Conservation (phyloP, 2,329 filamentous ascomycete genomes). For the Trichoderma brevicompactum region DNA sequence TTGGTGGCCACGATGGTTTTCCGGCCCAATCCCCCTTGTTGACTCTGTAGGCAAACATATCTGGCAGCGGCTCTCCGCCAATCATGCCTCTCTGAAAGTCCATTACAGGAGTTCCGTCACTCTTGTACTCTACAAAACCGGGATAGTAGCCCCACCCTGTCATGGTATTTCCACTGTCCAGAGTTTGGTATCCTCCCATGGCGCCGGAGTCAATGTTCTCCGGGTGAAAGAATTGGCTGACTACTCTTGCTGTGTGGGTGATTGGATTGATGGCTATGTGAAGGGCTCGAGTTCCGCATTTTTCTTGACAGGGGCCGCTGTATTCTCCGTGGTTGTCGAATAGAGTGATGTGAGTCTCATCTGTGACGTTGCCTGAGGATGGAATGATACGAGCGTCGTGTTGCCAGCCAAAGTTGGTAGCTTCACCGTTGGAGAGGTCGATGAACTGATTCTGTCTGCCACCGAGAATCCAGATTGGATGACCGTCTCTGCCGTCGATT, state of each 20-base stretch:
- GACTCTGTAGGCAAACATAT: conserved; percentile 22
- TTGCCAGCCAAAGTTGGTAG: conserved; percentile 19
- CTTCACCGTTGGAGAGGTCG: conserved; percentile 12
- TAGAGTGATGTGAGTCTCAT: conserved; percentile 14
- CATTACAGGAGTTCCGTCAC: conserved; percentile 6
- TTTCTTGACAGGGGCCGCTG: neutral
- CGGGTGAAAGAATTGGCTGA: conserved; percentile 1
- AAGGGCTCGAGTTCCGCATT: conserved; percentile 4
- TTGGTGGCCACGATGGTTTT: conserved; percentile 1
- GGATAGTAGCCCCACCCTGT: conserved; percentile 13
- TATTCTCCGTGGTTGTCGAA: conserved; percentile 23
- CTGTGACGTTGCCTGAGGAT: neutral
- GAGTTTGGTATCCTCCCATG: conserved; percentile 8
- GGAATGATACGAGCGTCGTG: conserved; percentile 16
- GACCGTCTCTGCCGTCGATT: conserved; percentile 11
- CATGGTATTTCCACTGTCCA: neutral
- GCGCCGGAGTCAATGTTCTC: conserved; percentile 12
- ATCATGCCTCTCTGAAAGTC: conserved; percentile 7
- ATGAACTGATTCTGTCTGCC: conserved; percentile 6
- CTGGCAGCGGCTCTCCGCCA: neutral
- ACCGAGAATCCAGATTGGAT: conserved; percentile 20
- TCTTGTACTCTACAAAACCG: conserved; percentile 12
- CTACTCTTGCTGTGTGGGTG: neutral
- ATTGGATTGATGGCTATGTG: conserved; percentile 8
- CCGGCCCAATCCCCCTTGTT: conserved; percentile 11